Conservation (phyloP, 176 grass and related monocot genomes). For the Phragmites australis region DNA sequence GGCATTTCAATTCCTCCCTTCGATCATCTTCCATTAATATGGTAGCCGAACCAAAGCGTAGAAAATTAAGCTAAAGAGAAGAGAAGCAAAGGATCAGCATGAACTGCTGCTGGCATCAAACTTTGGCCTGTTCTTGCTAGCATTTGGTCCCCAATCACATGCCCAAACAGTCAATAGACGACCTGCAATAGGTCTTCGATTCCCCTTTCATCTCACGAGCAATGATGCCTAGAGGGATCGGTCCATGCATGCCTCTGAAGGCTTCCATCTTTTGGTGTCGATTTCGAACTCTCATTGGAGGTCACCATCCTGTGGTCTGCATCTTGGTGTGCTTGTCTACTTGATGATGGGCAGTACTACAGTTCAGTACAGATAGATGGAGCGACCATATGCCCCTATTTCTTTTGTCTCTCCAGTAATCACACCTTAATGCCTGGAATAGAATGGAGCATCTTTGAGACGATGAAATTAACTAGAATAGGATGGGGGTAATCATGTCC, state of each 20-base stretch:
- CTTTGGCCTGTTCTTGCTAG: constrained; percentile 4
- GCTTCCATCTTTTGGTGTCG: not conserved
- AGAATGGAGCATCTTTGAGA: constrained; percentile 24
- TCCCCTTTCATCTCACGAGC: constrained; percentile 40
- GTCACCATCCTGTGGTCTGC: not conserved
- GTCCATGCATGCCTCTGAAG: not conserved
- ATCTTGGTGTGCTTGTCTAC: constrained; percentile 14
- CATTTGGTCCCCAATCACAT: constrained; percentile 37
- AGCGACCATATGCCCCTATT: not conserved
- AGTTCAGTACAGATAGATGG: not conserved
- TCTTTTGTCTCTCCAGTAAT: not conserved
- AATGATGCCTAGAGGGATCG: constrained; percentile 41
- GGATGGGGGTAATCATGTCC: not conserved
- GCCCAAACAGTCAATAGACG: constrained; percentile 41
- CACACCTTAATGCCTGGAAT: too few species aligned
- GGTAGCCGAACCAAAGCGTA: not conserved
- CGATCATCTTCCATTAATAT: not conserved
- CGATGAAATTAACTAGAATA: not conserved
- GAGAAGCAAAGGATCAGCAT: not conserved
- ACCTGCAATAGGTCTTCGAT: not conserved
- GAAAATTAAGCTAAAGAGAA: not conserved
- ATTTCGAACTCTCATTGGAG: not conserved
- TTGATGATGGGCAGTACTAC: constrained; percentile 12
- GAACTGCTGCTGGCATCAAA: not conserved
- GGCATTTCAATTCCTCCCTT: not conserved